Percentiles rank a stretch among this genome's conserved stretches.
Conservation (phyloP, 2,329 filamentous ascomycete species). For the Leptographium radiaticola region DNA sequence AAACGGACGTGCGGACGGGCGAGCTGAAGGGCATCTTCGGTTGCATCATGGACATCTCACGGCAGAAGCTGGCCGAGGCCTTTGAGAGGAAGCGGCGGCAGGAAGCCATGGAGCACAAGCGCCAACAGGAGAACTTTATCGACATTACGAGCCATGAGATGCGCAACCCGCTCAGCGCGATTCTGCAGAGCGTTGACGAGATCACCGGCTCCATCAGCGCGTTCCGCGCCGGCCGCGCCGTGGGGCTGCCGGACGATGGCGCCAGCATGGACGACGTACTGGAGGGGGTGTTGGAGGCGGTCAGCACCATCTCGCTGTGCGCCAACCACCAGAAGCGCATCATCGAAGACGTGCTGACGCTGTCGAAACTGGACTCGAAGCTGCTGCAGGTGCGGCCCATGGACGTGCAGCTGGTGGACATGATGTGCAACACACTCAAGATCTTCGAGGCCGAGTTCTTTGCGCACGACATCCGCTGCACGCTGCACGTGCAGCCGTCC, state of each 20-base stretch:
- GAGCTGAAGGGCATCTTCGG: conserved; percentile 64
- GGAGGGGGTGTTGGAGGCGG: conserved; percentile 53
- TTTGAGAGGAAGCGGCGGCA: conserved; percentile 66
- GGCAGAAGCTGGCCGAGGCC: conserved; percentile 74
- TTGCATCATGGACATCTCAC: conserved; percentile 73
- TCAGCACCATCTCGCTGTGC: conserved; percentile 71
- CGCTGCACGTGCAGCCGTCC: conserved; percentile 54
- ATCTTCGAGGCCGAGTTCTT: conserved; percentile 70
- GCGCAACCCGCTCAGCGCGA: conserved; percentile 62
- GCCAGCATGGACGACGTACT: conserved; percentile 32
- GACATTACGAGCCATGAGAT: conserved; percentile 66
- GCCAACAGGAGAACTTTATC: conserved; percentile 58
- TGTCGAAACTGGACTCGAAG: conserved; percentile 64
- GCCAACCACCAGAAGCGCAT: conserved; percentile 70
- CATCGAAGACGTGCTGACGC: conserved; percentile 58
- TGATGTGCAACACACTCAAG: conserved; percentile 54
- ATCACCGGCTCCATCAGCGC: conserved; percentile 40
- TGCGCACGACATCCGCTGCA: conserved; percentile 58
- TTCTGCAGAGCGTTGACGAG: conserved; percentile 65
- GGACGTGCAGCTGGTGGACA: conserved; percentile 50
- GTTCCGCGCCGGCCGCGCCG: conserved; percentile 20
- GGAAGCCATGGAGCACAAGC: conserved; percentile 70
- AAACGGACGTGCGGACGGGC: conserved; percentile 49
- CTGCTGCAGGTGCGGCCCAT: conserved; percentile 60
- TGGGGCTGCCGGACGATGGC: background rate